Evolutionary conservation across 352 stramenopile species (phyloP), one percentile per base, ranked within the genome.

Genomic region (Globisporangium echinulatum): DNA sequence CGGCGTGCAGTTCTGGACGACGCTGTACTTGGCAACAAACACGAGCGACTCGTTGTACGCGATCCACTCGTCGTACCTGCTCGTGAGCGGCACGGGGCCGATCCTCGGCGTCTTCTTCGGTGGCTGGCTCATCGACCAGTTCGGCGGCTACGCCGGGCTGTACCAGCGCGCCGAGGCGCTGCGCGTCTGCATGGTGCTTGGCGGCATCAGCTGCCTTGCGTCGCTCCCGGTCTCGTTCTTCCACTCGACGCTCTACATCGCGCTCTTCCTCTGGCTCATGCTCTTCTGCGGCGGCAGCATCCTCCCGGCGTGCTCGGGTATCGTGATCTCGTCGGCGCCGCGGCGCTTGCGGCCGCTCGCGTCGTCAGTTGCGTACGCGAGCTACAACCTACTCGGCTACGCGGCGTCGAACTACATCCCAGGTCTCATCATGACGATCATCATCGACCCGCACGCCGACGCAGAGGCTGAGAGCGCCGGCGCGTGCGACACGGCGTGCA

Each of bases 301-400:
- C 49, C 67, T 93, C 36, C 81, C 84, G 4, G 79, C 84, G 14
- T 93, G 82, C 67, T 92, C 84, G 40, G 84, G 84, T n/a, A 93
- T 93, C 49, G 80, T 93, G 42, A 93, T 93, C 49, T 87, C 78
- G 44, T 81, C 77, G 37, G 73, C 82, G 15, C 84, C 84, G 15
- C 69, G 68, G 15, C 76, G 68, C 4, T 64, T 92, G 54, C 78
- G 82, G 14, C 80, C 84, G 52, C 63, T 93, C 33, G 84, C 82
- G 38, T 90, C 82, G 4, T 93, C 84, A 13, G 80, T 93, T 15
- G 82, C 84, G 11, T 90, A 93, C 52, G 77, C 77, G 15, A 86
- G 76, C 60, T 93, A 92, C 70, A 93, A 93, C 58, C 66, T 93
- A n/a, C 80, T 93, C n/a, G 84, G 84, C 33, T 91, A 93, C 66